Base-by-base conservation (phyloP, 2,329 filamentous ascomycete species). In the Fusarium agapanthi region DNA sequence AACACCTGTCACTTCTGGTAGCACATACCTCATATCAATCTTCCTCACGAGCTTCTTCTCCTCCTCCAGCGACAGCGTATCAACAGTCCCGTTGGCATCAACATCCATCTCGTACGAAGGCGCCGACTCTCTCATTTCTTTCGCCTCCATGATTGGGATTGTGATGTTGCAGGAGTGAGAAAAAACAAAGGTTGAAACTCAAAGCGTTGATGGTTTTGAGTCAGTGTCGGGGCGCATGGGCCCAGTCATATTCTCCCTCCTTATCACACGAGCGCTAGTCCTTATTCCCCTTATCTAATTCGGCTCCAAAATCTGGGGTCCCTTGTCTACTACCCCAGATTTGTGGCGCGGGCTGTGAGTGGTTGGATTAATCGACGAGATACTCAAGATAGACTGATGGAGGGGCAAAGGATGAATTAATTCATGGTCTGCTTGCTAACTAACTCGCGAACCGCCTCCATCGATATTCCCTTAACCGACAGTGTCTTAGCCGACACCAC, bases 11-110 rank as follows among this genome's bases (percentile, higher is more conserved):
- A 11, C 7, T 7, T n/a, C 26, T 38, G 20, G 3, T 6, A 14
- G 6, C 9, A 59, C 61, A 20, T 35, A 67, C 64, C 64, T 45
- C 26, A 66, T 30, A 22, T 67, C 61, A 45, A 67, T 66, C 34
- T 67, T 67, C 13, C 61, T 38, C 24, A 67, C 38, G 3, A 67
- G 51, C 14, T 45, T 67, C 44, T 67, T 67, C 24, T 67, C 64
- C 1, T 66, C 64, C 7, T 67, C 61, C 13, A n/a, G 2, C 5
- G 61, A 66, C 20, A 66, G 3, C 8, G 58, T 63, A 12, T 65
- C 62, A 30, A 63, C 58, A 16, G 38, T 63, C 11, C 62, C 62
- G 7, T 15, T 7, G 6, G 35, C 28, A 9, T 32, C 38, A 1
- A 18, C 24, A 6, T 63, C 34, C 44, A 61, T 60, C n/a, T 63